Percentiles rank a stretch among this genome's conserved stretches.
Evolutionary conservation across 2,329 filamentous ascomycete species (phyloP).

Genomic region (Fusarium torulosum): DNA sequence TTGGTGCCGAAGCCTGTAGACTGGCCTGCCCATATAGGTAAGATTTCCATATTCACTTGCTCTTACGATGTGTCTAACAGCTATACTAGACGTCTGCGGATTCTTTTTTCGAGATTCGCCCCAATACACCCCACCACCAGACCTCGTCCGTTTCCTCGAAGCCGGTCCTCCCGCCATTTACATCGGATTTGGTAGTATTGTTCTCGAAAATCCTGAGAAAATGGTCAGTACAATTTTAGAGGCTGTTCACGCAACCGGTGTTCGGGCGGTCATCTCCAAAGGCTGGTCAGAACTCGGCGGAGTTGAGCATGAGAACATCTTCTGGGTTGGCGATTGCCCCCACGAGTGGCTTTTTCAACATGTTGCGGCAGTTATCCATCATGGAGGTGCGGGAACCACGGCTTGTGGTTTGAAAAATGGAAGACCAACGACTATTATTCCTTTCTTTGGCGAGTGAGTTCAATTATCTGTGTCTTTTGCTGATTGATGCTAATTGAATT

Average conservation of each 20-base stretch:
- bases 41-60: rapidly evolving
- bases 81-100: conserved; percentile 62
- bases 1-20: conserved; percentile 75
- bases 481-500: neutral
- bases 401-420: conserved; percentile 77
- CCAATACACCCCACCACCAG: conserved; percentile 66
- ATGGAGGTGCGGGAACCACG: conserved; percentile 80
- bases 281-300: conserved; percentile 78
- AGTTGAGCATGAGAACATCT: conserved; percentile 66
- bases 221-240: conserved; percentile 77
- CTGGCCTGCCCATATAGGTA: conserved; percentile 72
- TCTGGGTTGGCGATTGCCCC: conserved; percentile 77
- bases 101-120: conserved; percentile 73
- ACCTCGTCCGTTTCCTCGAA: conserved; percentile 67
- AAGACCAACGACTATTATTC: conserved; percentile 77
- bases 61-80: rapidly evolving
- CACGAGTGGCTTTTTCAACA: conserved; percentile 80
- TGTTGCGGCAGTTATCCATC: conserved; percentile 74
- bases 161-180: conserved; percentile 72
- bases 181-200: conserved; percentile 80
- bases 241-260: conserved; percentile 71
- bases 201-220: conserved; percentile 74
- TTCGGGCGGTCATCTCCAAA: conserved; percentile 76
- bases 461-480: neutral
- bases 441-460: conserved; percentile 72